Conservation (phyloP, 805 yeast genomes). For the Teunomyces stri region DNA sequence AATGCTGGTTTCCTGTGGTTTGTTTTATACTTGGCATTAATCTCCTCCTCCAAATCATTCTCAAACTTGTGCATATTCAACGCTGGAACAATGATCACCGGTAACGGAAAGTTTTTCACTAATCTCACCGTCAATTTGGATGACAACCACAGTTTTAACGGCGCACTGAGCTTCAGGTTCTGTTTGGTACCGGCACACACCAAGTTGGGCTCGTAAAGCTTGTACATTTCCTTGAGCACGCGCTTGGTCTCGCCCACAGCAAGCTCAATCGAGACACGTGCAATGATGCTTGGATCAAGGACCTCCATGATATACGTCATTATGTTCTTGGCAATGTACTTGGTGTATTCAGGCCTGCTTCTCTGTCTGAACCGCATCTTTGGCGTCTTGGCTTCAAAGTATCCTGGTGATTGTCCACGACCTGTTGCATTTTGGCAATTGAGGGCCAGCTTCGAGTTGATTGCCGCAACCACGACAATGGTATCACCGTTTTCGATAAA, state of each 20-base stretch:
- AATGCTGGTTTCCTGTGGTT: background rate
- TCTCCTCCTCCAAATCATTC: slow-evolving; percentile 34
- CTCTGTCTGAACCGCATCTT: slow-evolving; percentile 35
- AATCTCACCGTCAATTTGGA: slow-evolving; percentile 62
- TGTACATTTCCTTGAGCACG: slow-evolving; percentile 57
- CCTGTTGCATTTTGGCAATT: background rate
- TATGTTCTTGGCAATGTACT: slow-evolving; percentile 44
- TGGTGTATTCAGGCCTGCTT: slow-evolving; percentile 47
- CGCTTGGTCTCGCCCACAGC: slow-evolving; percentile 57
- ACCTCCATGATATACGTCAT: slow-evolving; percentile 52
- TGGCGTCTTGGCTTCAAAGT: slow-evolving; percentile 21
- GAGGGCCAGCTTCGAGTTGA: slow-evolving; percentile 20
- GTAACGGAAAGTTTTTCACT: slow-evolving; percentile 62
- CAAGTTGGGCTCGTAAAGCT: slow-evolving; percentile 59
- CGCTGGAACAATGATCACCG: slow-evolving; percentile 67
- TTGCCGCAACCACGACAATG: slow-evolving; percentile 58
- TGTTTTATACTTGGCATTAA: slow-evolving; percentile 10
- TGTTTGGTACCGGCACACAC: slow-evolving; percentile 58
- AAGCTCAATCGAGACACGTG: slow-evolving; percentile 58
- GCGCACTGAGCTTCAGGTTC: slow-evolving; percentile 39
- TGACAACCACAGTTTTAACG: slow-evolving; percentile 58
- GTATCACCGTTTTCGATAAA: slow-evolving; percentile 65
- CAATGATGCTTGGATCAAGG: slow-evolving; percentile 43
- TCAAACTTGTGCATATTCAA: slow-evolving; percentile 56
- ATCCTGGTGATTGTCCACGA: slow-evolving; percentile 7